Evolutionary conservation across 176 grass and related monocot species (phyloP).

Genomic region (barley (Hordeum vulgare)): MorexV3_pseudomolecules_assembly NC_058519.1:594804625-594805124

Average conservation of each 20-base stretch:
- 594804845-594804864: conserved; percentile 43
- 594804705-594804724: no score
- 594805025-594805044: conserved; percentile 29
- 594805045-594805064: neutral
- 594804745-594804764: neutral
- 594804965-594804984: no score
- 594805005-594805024: conserved; percentile 46
- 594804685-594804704: neutral
- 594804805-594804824: conserved; percentile 13
- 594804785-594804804: conserved; percentile 52
- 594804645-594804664: conserved; percentile 20
- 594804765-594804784: neutral
- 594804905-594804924: neutral
- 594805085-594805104: neutral
- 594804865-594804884: conserved; percentile 49
- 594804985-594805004: conserved; percentile 21
- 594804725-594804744: no score
- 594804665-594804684: conserved; percentile 40
- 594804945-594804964: neutral
- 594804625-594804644: conserved; percentile 39
- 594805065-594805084: neutral
- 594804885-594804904: conserved; percentile 32
- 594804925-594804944: neutral
- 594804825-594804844: conserved; percentile 53
- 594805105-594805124: neutral